Conservation (phyloP, 176 grass and related monocot species). For the Bothriochloa decipiens region DNA sequence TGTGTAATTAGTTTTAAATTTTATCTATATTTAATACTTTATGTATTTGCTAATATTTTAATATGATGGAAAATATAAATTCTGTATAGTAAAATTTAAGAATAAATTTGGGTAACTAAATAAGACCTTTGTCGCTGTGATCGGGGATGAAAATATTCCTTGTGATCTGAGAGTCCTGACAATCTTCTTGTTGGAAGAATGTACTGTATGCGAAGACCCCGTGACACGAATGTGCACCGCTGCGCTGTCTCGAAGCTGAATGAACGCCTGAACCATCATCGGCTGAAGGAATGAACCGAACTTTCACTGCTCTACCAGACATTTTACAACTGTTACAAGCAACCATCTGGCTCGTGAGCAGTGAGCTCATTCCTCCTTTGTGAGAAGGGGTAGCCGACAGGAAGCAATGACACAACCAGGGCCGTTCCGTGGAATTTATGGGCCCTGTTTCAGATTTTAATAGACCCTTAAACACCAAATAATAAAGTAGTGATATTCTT, state of each 20-base stretch:
- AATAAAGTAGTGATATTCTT: too few relatives aligned
- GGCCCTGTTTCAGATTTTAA: too few relatives aligned
- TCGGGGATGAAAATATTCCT: background rate
- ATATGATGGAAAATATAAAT: too few relatives aligned
- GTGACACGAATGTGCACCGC: background rate
- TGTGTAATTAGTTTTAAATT: too few relatives aligned
- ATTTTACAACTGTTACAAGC: background rate
- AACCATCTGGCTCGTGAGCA: background rate
- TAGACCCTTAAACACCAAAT: too few relatives aligned
- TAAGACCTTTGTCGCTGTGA: background rate
- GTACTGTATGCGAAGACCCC: background rate
- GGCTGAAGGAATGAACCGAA: background rate
- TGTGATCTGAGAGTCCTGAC: background rate
- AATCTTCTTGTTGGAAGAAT: background rate
- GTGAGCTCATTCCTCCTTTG: background rate
- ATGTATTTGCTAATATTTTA: too few relatives aligned
- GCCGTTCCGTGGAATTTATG: too few relatives aligned
- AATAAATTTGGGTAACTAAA: too few relatives aligned
- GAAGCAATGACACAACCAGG: background rate
- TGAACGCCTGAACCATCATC: background rate
- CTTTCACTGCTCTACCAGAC: background rate
- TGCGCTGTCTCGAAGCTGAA: background rate
- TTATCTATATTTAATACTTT: too few relatives aligned
- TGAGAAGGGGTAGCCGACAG: background rate
- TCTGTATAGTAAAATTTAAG: too few relatives aligned